Evolutionary conservation across 2,329 filamentous ascomycete species (phyloP), one percentile per base, ranked within the genome.

Genomic region (Ceratocystis cacaofunesta): DNA sequence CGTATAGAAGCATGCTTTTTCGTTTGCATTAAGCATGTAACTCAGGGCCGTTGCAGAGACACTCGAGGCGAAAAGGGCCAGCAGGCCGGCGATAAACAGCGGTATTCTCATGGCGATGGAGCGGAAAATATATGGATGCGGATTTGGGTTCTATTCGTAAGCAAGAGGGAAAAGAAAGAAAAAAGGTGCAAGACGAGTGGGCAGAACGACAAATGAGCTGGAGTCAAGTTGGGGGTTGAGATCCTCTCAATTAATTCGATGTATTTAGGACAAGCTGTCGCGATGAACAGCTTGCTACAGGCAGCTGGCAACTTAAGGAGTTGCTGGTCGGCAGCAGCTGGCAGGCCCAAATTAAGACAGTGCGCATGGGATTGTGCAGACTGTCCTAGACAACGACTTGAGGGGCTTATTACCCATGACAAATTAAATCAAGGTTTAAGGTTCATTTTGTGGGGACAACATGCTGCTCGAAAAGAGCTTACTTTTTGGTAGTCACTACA

Each of bases 1-100:
- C 66, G 89, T 84, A 75, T 89, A 96, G 84, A 99, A 99, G 80
- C 94, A 99, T 68, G 94, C 90, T 77, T 89, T 91, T 80, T 97
- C 94, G 78, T 95, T 89, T 62, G 94, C 89, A 63, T 82, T 78
- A 60, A 99, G 82, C 77, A 92, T 90, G 81, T 96, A 99, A 61
- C 94, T 99, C 73, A 99, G 82, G 50, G 94, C 92, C 3, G 94
- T 99, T 46, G 90, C 91, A 64, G 88, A 85, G 64, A 87, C 88
- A 68, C 88, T 79, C 68, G 87, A 86, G 66, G 85, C 78, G 69
- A 89, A 76, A 72, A 82, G 85, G 78, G 88, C 88, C 75, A 95
- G 74, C 64, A 94, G 81, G 78, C 87, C 84, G 71, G 82, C 79
- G 64, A 84, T 77, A 68, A 89, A 71, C 69, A 81, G 76, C 68